Evolutionary conservation across 306 rosid species (phyloP).

Genomic region (Biancaea sappan): DNA sequence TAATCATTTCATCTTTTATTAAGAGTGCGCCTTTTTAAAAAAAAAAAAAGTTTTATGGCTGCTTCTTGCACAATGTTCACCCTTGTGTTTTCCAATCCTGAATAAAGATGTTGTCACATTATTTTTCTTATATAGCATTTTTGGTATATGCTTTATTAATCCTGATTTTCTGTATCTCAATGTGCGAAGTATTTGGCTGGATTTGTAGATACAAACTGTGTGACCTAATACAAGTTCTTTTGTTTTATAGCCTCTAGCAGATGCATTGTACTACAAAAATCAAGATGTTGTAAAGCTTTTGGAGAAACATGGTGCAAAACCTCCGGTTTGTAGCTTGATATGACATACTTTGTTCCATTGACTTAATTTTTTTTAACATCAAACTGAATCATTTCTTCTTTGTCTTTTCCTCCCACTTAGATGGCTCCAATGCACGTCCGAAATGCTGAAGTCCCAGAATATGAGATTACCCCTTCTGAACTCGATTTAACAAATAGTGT

Average conservation of each 20-base stretch:
- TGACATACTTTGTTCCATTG: not conserved
- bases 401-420: constrained; percentile 36
- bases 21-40: not conserved
- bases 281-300: constrained; percentile 72
- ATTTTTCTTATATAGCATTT: not conserved
- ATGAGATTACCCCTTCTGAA: constrained; percentile 84
- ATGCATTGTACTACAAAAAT: constrained; percentile 81
- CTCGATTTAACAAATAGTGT: constrained; percentile 89
- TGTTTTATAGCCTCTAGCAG: constrained; percentile 79
- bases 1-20: not conserved
- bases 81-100: not conserved
- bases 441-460: constrained; percentile 88
- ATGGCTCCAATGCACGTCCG: constrained; percentile 85
- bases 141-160: not conserved
- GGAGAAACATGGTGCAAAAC: constrained; percentile 87
- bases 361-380: not conserved
- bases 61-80: not conserved
- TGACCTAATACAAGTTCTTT: constrained; percentile 31
- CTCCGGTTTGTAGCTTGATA: constrained; percentile 50
- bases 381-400: not conserved
- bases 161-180: not conserved
- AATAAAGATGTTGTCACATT: not conserved
- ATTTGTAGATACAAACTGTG: not conserved
- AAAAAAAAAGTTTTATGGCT: no score
- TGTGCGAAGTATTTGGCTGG: not conserved